phyloP scores from a whole-genome alignment of 1,284 basidiomycete species.

The Macrocystidia cucumis region DNA sequence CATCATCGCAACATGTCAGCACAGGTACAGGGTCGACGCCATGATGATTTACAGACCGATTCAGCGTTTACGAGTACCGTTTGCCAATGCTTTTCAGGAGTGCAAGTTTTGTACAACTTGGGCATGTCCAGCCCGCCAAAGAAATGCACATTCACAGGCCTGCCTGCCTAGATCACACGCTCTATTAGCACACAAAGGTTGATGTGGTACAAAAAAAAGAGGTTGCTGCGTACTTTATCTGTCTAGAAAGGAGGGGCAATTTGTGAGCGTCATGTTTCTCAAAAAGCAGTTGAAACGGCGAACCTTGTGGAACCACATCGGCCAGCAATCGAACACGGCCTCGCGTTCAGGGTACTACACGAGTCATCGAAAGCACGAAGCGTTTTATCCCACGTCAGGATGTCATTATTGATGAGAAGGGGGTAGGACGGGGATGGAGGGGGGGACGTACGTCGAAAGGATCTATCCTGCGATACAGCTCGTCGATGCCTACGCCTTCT shows the following conservation, averaged over 20 bases:
- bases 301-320: conserved; percentile 69
- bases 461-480: conserved; percentile 37
- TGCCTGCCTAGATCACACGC: conserved; percentile 39
- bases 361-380: no score
- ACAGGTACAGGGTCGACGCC: no score
- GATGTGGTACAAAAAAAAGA: background rate
- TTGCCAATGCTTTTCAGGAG: conserved; percentile 58
- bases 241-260: no score
- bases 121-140: conserved; percentile 54
- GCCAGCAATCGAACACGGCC: conserved; percentile 65
- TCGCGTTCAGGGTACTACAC: conserved; percentile 59
- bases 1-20: background rate
- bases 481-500: conserved; percentile 45
- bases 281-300: conserved; percentile 8
- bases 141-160: conserved; percentile 59
- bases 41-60: conserved; percentile 19
- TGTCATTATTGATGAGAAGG: no score
- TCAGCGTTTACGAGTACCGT: conserved; percentile 56
- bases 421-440: background rate
- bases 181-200: conserved; percentile 5
- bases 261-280: background rate
- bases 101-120: conserved; percentile 50
- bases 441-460: conserved; percentile 45
- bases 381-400: no score
- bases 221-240: conserved; percentile 43